A percentile compares a stretch with the other conserved stretches of the same genome.
These are phyloP conservation scores for Claviceps humidiphila DNA, from an alignment of 2,329 filamentous ascomycete genomes.

Conservation along the genomic window DNA sequence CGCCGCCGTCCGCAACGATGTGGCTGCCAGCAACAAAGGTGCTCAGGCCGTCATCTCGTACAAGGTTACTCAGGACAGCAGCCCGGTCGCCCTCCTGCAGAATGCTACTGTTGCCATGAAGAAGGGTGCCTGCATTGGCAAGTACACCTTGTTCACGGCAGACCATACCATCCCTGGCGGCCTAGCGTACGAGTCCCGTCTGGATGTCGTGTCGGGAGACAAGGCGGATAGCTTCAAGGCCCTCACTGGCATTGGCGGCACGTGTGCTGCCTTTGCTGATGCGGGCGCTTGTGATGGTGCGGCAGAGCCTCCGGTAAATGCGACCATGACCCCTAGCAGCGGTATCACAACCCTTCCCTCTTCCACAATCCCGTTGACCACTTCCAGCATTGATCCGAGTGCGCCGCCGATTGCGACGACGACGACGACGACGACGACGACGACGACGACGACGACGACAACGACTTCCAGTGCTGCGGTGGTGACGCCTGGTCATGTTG, in stretches of 20 bases:
- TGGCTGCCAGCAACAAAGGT: slow-evolving; percentile 21
- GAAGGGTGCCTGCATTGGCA: slow-evolving; percentile 30
- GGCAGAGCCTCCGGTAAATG: slow-evolving; percentile 8
- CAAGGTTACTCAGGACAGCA: slow-evolving; percentile 25
- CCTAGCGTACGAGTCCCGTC: slow-evolving; percentile 28
- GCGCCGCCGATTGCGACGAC: slow-evolving; percentile 1
- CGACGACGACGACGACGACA: slow-evolving; percentile 8
- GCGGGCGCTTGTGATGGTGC: slow-evolving; percentile 16
- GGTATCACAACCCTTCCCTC: slow-evolving; percentile 6
- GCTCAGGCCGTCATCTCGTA: slow-evolving; percentile 31
- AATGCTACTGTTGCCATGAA: slow-evolving; percentile 25
- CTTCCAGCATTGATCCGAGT: not conserved
- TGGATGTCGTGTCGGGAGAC: slow-evolving; percentile 31
- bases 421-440: slow-evolving; percentile 15
- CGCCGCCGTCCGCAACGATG: slow-evolving; percentile 37
- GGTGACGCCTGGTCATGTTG: slow-evolving; percentile 21
- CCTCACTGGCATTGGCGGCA: slow-evolving; percentile 28
- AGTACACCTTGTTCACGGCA: slow-evolving; percentile 34
- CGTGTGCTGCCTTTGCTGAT: slow-evolving; percentile 28
- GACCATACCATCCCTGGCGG: slow-evolving; percentile 31
- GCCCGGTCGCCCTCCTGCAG: slow-evolving; percentile 28
- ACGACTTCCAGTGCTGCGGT: slow-evolving; percentile 15
- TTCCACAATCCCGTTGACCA: not conserved
- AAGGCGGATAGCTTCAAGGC: slow-evolving; percentile 36
- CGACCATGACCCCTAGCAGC: slow-evolving; percentile 7